phyloP scores from a whole-genome alignment of 768 basidiomycete genomes.

The Russula sp. region DNA sequence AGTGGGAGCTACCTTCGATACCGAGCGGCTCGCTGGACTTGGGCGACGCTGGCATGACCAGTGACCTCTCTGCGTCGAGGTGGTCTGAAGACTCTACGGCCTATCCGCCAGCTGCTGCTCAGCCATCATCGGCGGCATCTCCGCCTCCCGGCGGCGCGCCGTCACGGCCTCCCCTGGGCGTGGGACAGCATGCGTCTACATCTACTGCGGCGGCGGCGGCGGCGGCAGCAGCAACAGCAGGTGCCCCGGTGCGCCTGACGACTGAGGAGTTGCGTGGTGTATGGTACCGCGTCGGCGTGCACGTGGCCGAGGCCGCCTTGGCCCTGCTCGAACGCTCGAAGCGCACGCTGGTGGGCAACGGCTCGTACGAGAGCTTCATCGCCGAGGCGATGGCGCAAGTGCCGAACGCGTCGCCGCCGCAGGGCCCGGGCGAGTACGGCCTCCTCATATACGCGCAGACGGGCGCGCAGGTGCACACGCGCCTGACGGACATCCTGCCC shows the following conservation, averaged over 20 bases:
- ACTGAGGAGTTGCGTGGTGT: constrained; percentile 62
- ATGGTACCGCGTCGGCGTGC: constrained; percentile 69
- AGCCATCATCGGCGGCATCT: constrained; percentile 25
- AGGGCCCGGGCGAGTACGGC: constrained; percentile 47
- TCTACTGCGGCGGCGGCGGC: no score
- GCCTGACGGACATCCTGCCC: constrained; percentile 74
- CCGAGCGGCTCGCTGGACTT: constrained; percentile 50
- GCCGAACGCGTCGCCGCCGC: constrained; percentile 45
- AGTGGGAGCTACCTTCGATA: constrained; percentile 63
- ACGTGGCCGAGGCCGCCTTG: constrained; percentile 63
- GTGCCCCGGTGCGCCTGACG: constrained; percentile 34
- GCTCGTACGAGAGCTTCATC: constrained; percentile 76
- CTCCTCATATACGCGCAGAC: constrained; percentile 71
- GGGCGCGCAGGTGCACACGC: constrained; percentile 56
- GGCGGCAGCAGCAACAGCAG: no score
- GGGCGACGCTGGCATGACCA: constrained; percentile 31
- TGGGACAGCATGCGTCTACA: constrained; percentile 6
- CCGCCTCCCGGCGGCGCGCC: constrained; percentile 15
- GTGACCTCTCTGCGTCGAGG: constrained; percentile 43
- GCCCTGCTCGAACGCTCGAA: constrained; percentile 68
- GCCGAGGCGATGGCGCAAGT: constrained; percentile 56
- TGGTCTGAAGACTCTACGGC: constrained; percentile 55
- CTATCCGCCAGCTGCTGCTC: constrained; percentile 25
- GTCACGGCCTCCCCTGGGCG: background rate
- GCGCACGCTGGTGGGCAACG: constrained; percentile 73